Conservation (phyloP, 2,329 filamentous ascomycete species). For the Curvularia hawaiiensis region DNA sequence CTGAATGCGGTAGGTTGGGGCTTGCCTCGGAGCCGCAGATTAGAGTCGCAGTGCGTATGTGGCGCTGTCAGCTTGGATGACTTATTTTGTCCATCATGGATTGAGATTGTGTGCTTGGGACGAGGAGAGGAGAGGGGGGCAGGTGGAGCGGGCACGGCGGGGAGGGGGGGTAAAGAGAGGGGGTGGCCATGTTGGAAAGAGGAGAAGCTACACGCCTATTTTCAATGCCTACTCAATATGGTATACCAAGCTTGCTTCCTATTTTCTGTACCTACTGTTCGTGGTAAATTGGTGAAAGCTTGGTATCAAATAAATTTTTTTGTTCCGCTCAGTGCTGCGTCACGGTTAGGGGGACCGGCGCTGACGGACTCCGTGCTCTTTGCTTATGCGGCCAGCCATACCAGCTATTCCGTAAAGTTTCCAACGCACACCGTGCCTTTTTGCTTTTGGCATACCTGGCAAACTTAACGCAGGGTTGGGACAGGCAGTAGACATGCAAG, state of each 20-base stretch:
- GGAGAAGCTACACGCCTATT: slow-evolving; percentile 14
- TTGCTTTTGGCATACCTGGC: neutral
- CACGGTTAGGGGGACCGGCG: neutral
- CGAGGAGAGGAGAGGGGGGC: neutral
- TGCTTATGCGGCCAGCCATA: neutral
- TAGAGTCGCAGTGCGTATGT: neutral
- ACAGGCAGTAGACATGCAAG: slow-evolving; percentile 1
- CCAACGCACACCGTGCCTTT: neutral
- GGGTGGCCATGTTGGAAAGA: slow-evolving; percentile 1
- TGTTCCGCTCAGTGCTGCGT: neutral
- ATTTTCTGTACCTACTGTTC: slow-evolving; percentile 4
- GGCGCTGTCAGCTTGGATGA: neutral
- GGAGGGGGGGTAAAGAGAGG: neutral
- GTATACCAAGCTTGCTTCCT: slow-evolving; percentile 2
- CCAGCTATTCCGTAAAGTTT: neutral
- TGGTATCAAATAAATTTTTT: neutral
- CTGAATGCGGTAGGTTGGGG: slow-evolving; percentile 11
- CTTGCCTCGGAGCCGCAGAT: neutral
- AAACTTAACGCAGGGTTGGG: neutral
- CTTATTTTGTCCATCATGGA: neutral
- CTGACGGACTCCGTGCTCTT: neutral
- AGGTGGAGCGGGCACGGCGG: neutral
- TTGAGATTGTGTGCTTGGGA: neutral
- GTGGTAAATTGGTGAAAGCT: neutral
- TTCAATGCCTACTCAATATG: slow-evolving; percentile 7